Percentiles rank a stretch among this genome's conserved stretches.
These are phyloP conservation scores for Paraconiothyrium sp. DNA, from an alignment of 2,329 filamentous ascomycete species.

Conservation along the genomic window DNA sequence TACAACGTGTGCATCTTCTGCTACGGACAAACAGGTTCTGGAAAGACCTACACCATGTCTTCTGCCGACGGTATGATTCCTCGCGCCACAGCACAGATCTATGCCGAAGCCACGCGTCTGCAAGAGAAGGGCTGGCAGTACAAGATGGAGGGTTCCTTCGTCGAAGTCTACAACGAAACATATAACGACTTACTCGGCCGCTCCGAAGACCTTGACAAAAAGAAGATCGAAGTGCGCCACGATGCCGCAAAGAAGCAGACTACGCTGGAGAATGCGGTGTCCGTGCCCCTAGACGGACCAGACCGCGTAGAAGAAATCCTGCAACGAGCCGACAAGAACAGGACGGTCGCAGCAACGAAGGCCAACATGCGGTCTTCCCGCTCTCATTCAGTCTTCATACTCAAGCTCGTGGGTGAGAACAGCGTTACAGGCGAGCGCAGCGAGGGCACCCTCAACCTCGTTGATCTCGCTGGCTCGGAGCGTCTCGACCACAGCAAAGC, in stretches of 20 bases:
- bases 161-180: conserved; percentile 98
- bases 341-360: conserved; percentile 95
- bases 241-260: conserved; percentile 85
- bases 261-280: conserved; percentile 80
- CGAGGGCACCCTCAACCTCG: conserved; percentile 93
- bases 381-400: conserved; percentile 95
- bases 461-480: conserved; percentile 94
- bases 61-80: conserved; percentile 97
- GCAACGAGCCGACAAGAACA: conserved; percentile 81
- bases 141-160: conserved; percentile 91
- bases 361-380: conserved; percentile 94
- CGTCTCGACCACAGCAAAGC: conserved; percentile 86
- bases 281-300: conserved; percentile 79
- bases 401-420: conserved; percentile 75
- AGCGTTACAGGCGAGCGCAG: conserved; percentile 80
- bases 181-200: conserved; percentile 86
- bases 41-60: conserved; percentile 98
- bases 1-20: conserved; percentile 99
- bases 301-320: conserved; percentile 83
- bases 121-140: conserved; percentile 95
- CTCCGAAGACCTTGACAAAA: conserved; percentile 76
- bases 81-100: conserved; percentile 90
- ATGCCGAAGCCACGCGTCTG: conserved; percentile 82
- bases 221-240: conserved; percentile 89
- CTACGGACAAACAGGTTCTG: conserved; percentile 96